Percentiles rank a stretch among this genome's conserved stretches.
These are phyloP conservation scores for Cylindrotheca fusiformis DNA, from an alignment of 108 stramenopile genomes.

Conservation along the genomic window DNA sequence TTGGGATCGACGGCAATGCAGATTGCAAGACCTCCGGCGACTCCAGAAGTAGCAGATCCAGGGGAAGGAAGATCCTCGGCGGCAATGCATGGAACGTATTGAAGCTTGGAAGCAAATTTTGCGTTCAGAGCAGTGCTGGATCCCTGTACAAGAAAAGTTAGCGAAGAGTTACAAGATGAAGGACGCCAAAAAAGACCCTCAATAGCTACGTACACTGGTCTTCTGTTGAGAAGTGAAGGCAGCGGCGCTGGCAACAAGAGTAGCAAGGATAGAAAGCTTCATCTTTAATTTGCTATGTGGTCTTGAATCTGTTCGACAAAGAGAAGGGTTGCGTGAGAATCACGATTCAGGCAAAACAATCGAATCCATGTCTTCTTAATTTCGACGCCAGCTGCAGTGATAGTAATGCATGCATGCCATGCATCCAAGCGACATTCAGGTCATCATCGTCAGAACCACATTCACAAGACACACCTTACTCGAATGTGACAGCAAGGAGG, in stretches of 20 bases:
- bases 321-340: neutral
- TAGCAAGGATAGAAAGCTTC: conserved; percentile 76
- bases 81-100: conserved; percentile 86
- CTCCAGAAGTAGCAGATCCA: conserved; percentile 87
- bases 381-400: neutral
- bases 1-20: conserved; percentile 94
- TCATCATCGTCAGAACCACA: neutral
- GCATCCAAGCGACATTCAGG: too few species aligned
- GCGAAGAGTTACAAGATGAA: too few species aligned
- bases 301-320: neutral
- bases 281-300: conserved; percentile 43
- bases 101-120: conserved; percentile 48
- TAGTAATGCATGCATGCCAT: too few species aligned
- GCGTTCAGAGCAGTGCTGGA: conserved; percentile 63
- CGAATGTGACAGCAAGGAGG: conserved; percentile 8
- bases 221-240: conserved; percentile 54
- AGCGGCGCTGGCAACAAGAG: conserved; percentile 57
- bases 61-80: conserved; percentile 82
- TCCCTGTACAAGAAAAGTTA: conserved; percentile 17
- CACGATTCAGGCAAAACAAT: neutral
- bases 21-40: conserved; percentile 93
- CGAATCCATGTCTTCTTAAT: neutral
- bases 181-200: neutral
- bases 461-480: conserved; percentile 9
- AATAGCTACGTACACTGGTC: conserved; percentile 32